Conservation (phyloP, 2,329 filamentous ascomycete genomes). For the Saccharata proteae region DNA sequence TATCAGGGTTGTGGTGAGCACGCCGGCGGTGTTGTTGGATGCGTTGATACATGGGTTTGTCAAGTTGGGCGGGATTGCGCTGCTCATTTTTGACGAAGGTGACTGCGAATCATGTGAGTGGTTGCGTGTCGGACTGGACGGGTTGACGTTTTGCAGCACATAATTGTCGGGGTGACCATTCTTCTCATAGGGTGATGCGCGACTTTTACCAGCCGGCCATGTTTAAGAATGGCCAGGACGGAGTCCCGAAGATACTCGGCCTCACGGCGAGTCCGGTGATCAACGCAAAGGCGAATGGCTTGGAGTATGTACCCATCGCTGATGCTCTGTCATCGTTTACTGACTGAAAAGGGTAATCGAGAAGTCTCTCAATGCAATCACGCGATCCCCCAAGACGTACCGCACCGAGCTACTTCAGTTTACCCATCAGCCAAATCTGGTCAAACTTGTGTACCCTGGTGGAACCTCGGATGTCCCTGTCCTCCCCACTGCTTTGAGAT, state of each 20-base stretch:
- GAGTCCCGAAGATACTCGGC: constrained; percentile 58
- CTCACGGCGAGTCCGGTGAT: constrained; percentile 71
- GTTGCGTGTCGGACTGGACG: constrained; percentile 3
- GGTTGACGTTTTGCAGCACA: constrained; percentile 46
- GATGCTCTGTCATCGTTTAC: not conserved
- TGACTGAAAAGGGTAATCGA: constrained; percentile 44
- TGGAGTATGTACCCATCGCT: constrained; percentile 40
- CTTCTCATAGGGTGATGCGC: constrained; percentile 60
- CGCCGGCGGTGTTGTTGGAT: constrained; percentile 62
- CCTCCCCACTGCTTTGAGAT: constrained; percentile 13
- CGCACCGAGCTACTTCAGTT: constrained; percentile 56
- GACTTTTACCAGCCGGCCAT: constrained; percentile 52
- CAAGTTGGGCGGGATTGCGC: constrained; percentile 45
- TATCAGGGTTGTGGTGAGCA: constrained; percentile 63
- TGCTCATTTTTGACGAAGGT: constrained; percentile 81
- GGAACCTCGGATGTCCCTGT: constrained; percentile 4
- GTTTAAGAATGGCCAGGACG: constrained; percentile 13
- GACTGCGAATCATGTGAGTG: constrained; percentile 14
- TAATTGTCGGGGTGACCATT: constrained; percentile 53
- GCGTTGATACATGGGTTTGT: constrained; percentile 67
- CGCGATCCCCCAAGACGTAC: constrained; percentile 55
- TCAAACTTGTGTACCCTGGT: constrained; percentile 20
- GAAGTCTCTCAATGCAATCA: constrained; percentile 54
- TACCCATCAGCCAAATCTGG: constrained; percentile 54
- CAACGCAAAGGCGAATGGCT: constrained; percentile 40